Base-by-base conservation (phyloP, 305 asterid genomes). In the Solanum hybrid region DNA sequence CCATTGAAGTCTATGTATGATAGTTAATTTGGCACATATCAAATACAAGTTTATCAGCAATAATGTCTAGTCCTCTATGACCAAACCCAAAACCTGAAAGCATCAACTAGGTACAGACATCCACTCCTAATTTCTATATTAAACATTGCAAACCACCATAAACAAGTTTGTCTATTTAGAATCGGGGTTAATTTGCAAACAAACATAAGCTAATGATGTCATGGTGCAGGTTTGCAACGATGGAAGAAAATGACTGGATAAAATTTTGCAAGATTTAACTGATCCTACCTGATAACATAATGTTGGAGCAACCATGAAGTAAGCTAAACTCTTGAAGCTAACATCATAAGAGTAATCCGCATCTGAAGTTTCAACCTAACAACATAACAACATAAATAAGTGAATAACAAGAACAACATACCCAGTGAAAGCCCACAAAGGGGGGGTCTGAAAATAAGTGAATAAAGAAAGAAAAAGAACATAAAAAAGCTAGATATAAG, bases 271-370 rank as follows among this genome's bases (percentile, higher is more conserved):
- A 61, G 73, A 76, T 68, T 39, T 77, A 24, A 70, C 61, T 79
- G 34, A 73, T 75, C 86, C 80, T 94, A 96, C 98, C 98, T 96
- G 98, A 92, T 96, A 96, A 93, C 98, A 96, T 87, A 96, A 88
- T 8, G 98, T 95, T 85, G 98, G 98, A 89, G 98, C 98, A 92
- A 95, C 93, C 95, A 96, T 94, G 93, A 96, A 95, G 93, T 96
- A 96, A 65, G 75, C 95, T 89, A 95, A 90, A 92, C 96, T 95
- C 93, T 91, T 94, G 93, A 96, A 94, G 91, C 91, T 93, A 85
- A 93, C 95, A 90, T 95, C 95, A 84, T 93, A 94, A 33, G 94
- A 90, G 92, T 90, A 94, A 90, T 95, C 97, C 92, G 92, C 89
- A 93, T 93, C 92, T 93, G 95, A 94, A 91, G 91, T 20, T 90